Conservation (phyloP, 2,329 filamentous ascomycete species). For the Talaromyces verruculosus region DNA sequence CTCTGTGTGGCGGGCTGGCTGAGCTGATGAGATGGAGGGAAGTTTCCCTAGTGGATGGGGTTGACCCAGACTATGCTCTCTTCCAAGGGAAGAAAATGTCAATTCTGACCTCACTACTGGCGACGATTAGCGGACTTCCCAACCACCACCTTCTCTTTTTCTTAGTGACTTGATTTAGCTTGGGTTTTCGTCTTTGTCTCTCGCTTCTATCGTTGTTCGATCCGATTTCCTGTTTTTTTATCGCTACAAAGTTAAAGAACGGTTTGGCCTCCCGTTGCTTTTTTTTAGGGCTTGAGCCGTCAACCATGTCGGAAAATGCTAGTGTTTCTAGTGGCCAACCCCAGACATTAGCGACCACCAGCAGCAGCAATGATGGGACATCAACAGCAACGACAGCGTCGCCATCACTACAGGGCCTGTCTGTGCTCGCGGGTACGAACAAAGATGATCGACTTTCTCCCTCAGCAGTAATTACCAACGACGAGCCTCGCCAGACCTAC, state of each 20-base stretch:
- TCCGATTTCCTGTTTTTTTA: neutral
- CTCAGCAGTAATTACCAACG: slow-evolving; percentile 7
- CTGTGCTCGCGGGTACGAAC: neutral
- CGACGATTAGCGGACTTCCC: slow-evolving; percentile 1
- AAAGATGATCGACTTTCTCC: slow-evolving; percentile 7
- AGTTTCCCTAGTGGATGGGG: slow-evolving; percentile 15
- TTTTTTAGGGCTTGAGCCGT: slow-evolving; percentile 14
- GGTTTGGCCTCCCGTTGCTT: neutral
- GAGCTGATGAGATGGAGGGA: neutral
- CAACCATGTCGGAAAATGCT: slow-evolving; percentile 21
- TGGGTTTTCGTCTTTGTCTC: neutral
- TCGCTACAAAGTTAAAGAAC: neutral
- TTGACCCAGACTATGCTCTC: slow-evolving; percentile 16
- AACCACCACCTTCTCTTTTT: neutral
- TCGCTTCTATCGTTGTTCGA: neutral
- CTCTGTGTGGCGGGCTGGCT: slow-evolving; percentile 11
- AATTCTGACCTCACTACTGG: slow-evolving; percentile 11
- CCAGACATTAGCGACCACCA: slow-evolving; percentile 7
- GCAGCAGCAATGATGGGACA: slow-evolving; percentile 1
- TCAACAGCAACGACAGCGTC: neutral
- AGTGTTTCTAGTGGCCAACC: slow-evolving; percentile 13
- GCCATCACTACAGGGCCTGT: neutral
- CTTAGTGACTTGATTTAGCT: neutral
- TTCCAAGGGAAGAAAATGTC: slow-evolving; percentile 9
- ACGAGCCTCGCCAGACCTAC: slow-evolving; percentile 13